phyloP scores from a whole-genome alignment of 2,329 filamentous ascomycete genomes.

The Arthrobotrys musiformis region DNA sequence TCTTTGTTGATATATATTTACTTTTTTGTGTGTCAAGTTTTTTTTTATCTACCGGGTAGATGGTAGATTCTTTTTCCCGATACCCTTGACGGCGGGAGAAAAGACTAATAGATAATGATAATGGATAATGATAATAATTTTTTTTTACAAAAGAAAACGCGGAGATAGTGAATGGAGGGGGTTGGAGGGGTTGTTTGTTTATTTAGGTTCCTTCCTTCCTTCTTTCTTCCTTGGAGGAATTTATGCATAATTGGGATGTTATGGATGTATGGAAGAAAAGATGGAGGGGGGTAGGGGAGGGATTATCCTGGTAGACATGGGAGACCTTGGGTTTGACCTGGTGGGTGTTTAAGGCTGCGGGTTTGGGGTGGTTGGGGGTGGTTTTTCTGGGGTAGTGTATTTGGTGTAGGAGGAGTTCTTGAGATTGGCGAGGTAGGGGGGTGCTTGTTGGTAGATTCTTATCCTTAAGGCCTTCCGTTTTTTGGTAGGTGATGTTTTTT shows the following conservation, averaged over 20 bases:
- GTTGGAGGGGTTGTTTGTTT: slow-evolving; percentile 2
- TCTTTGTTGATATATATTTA: slow-evolving; percentile 1
- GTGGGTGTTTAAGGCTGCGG: slow-evolving; percentile 7
- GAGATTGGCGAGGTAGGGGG: neutral
- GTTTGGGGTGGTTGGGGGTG: neutral
- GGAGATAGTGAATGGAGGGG: neutral
- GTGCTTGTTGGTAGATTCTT: too few relatives aligned
- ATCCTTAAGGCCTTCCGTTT: too few relatives aligned
- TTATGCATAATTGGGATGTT: neutral
- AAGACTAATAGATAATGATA: slow-evolving; percentile 23
- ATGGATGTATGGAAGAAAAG: neutral
- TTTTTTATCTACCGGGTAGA: neutral
- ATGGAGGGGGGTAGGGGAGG: neutral
- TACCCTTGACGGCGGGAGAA: neutral
- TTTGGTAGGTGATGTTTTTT: neutral
- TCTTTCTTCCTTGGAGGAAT: neutral
- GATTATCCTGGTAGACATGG: neutral
- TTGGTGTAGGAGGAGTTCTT: neutral
- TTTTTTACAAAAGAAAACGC: neutral
- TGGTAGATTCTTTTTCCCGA: neutral
- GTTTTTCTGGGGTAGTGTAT: neutral
- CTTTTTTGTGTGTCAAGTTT: neutral
- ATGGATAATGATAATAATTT: slow-evolving; percentile 20
- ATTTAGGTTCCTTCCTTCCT: neutral
- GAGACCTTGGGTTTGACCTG: neutral